These are phyloP conservation scores for Neolentinus lepideus DNA, from an alignment of 1,284 basidiomycete genomes.

Conservation along the genomic window DNA sequence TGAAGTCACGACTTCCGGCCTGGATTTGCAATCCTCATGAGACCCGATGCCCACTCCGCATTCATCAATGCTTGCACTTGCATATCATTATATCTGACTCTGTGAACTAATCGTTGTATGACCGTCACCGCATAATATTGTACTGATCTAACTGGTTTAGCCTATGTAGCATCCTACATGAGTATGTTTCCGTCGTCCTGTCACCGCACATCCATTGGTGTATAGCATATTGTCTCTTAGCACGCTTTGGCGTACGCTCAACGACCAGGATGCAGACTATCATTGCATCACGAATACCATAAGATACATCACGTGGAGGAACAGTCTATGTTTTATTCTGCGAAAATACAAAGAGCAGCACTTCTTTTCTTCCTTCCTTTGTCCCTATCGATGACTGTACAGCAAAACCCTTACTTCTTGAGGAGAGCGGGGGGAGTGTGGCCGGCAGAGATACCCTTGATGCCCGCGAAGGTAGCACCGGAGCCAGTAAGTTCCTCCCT, in stretches of 20 bases:
- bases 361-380: neutral
- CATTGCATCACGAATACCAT: too few relatives aligned
- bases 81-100: neutral
- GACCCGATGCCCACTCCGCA: neutral
- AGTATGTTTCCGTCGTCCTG: neutral
- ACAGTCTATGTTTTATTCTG: neutral
- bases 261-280: too few relatives aligned
- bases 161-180: neutral
- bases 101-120: neutral
- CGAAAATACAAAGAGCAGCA: neutral
- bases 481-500: conserved; percentile 74
- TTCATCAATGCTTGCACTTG: neutral
- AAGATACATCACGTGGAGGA: neutral
- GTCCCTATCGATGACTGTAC: neutral
- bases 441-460: conserved; percentile 76
- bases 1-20: neutral
- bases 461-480: conserved; percentile 64
- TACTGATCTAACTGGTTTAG: neutral
- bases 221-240: too few relatives aligned
- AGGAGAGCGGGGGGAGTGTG: conserved; percentile 64
- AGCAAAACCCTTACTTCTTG: conserved; percentile 39
- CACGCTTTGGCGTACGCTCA: neutral
- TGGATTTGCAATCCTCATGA: neutral
- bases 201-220: too few relatives aligned
- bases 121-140: neutral